Evolutionary conservation across 2,329 filamentous ascomycete species (phyloP), one percentile per base, ranked within the genome.

Genomic region (Emericellopsis cladophorae): DNA sequence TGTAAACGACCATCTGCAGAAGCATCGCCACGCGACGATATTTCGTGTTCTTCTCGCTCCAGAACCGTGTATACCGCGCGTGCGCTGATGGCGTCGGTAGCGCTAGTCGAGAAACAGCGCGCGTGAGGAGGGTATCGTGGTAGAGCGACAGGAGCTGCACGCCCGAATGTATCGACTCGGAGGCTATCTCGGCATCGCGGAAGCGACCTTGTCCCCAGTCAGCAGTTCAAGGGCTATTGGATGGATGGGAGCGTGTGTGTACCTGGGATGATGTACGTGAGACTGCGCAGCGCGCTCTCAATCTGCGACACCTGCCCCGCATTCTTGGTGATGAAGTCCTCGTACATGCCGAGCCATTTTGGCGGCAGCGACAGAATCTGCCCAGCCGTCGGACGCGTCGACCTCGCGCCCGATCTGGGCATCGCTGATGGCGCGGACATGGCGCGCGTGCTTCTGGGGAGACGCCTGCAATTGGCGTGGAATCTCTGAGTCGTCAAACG

Each of bases 181-280:
- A 95, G 38, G 90, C 87, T 51, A 96, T 82, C 59, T 96, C 92
- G 46, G 90, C 89, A 62, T 96, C 90, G 51, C 85, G 79, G 54
- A 90, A 90, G 41, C 85, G 84, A 43, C 85, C 80, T 82, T 46
- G n/a, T 22, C 4, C 14, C 8, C 22, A 40, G 5, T 15, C 5
- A 33, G 35, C 36, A 36, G 37, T 31, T 24, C 7, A 37, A 11
- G 4, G 10, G 10, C 18, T 35, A 12, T 3, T 15, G 18, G 32
- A 35, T 35, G 32, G n/a, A 35, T 29, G 12, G 14, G 7, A 23
- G n/a, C 8, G 1, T 14, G 23, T n/a, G 40, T 57, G 42, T 57
- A 79, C 84, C 89, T 43, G 90, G 92, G 39, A 96, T 92, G 49
- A 98, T 88, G 59, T 98, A 98, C 37, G 90, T 95, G 48, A 98